Base-by-base conservation (phyloP, 2,329 filamentous ascomycete species). In the Zymoseptoria pseudotritici region DNA sequence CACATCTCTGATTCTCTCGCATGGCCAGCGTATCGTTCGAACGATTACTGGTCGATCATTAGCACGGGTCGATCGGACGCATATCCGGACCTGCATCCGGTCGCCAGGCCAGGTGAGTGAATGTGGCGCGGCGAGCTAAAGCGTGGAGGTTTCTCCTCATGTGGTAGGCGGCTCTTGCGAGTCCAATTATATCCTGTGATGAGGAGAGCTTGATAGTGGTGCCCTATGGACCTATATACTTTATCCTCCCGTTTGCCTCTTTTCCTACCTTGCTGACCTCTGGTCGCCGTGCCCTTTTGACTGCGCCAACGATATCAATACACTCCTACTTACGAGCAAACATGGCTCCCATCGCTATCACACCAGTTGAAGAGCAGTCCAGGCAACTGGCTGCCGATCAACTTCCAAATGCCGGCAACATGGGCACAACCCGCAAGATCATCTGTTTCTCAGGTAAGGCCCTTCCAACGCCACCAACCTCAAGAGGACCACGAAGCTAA, bases 401-500 rank as follows among this genome's bases (percentile, higher is more conserved):
- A 51, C 36, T 57, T 19, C 53, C 59, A n/a, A 58, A 60, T 60
- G 61, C 58, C 29, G 57, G 58, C 22, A 62, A 65, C 55, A 67
- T 74, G 54, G 73, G 71, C 61, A 80, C 75, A 53, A 82, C 79
- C 73, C 73, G 82, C 65, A 83, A 83, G 74, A 81, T 84, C 58
- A 79, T 84, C 61, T 82, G 80, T 70, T 84, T 84, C 68, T 83
- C 82, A 67, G 81, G 80, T 82, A 76, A 56, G 74, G 61, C 20
- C 54, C 49, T 56, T 8, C 1, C 2, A 17, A 17, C 50, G 20
- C 66, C 56, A 53, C 50, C 59, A 54, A 46, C 57, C 58, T 61
- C 26, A 29, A 29, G 1, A 29, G 1, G 54, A 62, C 54, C 59
- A 13, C 50, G 54, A 21, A 8, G 2, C 50, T 52, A 21, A 52